Evolutionary conservation across 768 basidiomycete genomes (phyloP).

Genomic region (Lactifluus hygrophoroides): DNA sequence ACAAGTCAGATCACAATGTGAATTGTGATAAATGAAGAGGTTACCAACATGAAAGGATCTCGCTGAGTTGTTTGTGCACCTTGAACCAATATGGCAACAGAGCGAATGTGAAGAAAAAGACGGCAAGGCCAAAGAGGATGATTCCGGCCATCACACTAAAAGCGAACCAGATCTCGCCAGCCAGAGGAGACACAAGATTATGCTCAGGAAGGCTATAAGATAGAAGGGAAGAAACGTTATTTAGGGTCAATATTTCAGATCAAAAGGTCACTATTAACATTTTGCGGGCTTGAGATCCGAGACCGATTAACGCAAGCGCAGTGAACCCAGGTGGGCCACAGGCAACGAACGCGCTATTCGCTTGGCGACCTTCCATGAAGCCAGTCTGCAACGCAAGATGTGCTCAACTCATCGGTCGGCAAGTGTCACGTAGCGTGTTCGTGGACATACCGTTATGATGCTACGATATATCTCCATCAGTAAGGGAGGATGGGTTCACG

Average conservation of each 20-base stretch:
- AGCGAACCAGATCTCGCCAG: constrained; percentile 41
- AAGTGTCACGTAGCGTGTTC: background rate
- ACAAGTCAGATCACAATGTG: background rate
- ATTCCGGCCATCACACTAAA: constrained; percentile 32
- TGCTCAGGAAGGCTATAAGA: constrained; percentile 28
- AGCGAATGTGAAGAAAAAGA: constrained; percentile 40
- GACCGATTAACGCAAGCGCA: constrained; percentile 38
- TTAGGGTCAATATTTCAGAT: background rate
- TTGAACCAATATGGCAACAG: constrained; percentile 44
- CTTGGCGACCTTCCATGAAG: constrained; percentile 40
- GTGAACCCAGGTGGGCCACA: constrained; percentile 44
- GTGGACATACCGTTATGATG: constrained; percentile 31
- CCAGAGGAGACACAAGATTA: constrained; percentile 29
- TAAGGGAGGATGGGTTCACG: background rate
- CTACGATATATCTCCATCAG: constrained; percentile 18
- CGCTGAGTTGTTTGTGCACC: constrained; percentile 36
- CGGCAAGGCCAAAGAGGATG: constrained; percentile 38
- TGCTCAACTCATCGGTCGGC: background rate
- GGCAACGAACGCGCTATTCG: constrained; percentile 41
- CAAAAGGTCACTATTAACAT: constrained; percentile 27
- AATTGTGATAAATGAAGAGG: background rate
- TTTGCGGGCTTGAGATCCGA: constrained; percentile 31
- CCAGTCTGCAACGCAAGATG: constrained; percentile 29
- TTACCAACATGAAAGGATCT: constrained; percentile 38
- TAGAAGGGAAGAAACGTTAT: background rate